A percentile compares a stretch with the other conserved stretches of the same genome.
These are phyloP conservation scores for Fraxinus floribunda DNA, from an alignment of 305 asterid species.

Conservation along the genomic window DNA sequence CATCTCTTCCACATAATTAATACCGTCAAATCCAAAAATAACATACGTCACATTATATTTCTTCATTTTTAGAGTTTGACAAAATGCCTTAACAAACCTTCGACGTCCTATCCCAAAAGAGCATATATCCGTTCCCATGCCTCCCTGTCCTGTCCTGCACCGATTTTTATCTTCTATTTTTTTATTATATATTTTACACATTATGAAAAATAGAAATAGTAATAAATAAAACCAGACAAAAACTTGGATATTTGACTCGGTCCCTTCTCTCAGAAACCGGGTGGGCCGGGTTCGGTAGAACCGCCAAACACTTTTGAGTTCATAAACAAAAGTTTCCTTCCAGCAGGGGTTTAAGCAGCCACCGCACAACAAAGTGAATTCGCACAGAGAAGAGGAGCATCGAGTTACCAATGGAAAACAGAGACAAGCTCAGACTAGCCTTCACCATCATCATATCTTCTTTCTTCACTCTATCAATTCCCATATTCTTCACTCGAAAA, in stretches of 20 bases:
- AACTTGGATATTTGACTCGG: background rate
- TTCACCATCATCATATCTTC: constrained; percentile 45
- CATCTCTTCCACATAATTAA: too few relatives aligned
- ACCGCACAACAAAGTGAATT: background rate
- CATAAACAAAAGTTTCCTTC: background rate
- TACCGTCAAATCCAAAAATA: too few relatives aligned
- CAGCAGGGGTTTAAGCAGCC: background rate
- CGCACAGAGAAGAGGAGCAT: background rate
- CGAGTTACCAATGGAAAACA: background rate
- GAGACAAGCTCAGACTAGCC: constrained; percentile 39
- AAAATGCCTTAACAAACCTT: too few relatives aligned
- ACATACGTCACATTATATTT: too few relatives aligned
- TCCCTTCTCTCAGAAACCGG: background rate
- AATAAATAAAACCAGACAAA: background rate
- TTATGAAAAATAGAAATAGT: too few relatives aligned
- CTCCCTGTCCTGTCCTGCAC: too few relatives aligned
- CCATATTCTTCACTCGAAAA: constrained; percentile 38
- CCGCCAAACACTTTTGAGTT: background rate
- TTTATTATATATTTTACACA: too few relatives aligned
- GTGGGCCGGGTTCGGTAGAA: background rate
- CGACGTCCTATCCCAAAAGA: too few relatives aligned
- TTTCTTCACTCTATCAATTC: constrained; percentile 54
- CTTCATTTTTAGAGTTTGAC: too few relatives aligned
- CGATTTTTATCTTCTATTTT: too few relatives aligned
- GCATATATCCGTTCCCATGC: too few relatives aligned